Evolutionary conservation across 805 yeast species (phyloP).

Genomic region (Jamesozyma rosinii): DNA sequence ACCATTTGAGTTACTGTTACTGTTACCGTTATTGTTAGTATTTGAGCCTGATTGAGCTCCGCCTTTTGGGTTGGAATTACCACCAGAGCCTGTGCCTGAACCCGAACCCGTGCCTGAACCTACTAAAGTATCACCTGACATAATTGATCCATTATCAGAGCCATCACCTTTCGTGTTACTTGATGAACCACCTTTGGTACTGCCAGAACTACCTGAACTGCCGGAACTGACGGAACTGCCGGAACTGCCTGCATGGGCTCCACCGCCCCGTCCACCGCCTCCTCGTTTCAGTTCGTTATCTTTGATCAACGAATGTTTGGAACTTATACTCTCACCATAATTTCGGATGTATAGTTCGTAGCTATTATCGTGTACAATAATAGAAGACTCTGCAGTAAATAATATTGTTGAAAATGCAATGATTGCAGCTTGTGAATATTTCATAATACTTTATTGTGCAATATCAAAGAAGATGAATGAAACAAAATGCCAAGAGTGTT

Average conservation of each 20-base stretch:
- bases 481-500: no score
- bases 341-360: background rate
- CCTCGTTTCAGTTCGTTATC: background rate
- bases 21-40: background rate
- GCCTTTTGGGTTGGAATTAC: background rate
- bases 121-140: conserved; percentile 1
- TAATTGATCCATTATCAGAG: conserved; percentile 1
- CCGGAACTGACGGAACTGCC: background rate
- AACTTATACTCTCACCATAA: conserved; percentile 4
- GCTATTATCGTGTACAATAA: background rate
- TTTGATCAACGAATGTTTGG: background rate
- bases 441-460: background rate
- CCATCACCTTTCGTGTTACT: background rate
- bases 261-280: conserved; percentile 1
- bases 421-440: background rate
- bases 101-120: background rate
- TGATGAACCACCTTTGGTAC: conserved; percentile 1
- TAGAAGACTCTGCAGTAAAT: background rate
- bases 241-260: background rate
- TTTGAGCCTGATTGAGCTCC: background rate
- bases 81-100: conserved; percentile 3
- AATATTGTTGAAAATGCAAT: background rate
- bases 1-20: background rate
- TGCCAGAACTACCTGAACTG: background rate
- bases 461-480: no score